Evolutionary conservation across 1,139 yeast genomes (phyloP).

Genomic region (Scheffersomyces insectosa): DNA sequence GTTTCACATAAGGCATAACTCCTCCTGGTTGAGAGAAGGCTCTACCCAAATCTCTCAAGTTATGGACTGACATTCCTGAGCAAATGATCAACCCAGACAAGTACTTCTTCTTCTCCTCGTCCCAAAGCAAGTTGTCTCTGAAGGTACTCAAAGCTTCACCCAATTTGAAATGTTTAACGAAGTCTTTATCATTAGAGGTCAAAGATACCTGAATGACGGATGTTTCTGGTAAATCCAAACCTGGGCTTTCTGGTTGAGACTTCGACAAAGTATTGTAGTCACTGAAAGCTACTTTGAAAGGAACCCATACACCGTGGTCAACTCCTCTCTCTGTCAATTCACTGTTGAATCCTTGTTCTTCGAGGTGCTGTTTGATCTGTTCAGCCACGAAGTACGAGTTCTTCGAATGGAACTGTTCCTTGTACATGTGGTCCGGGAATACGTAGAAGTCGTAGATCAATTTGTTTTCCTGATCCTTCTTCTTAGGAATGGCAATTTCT

Average conservation of each 20-base stretch:
- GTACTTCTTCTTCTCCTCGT: conserved; percentile 23
- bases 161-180: conserved; percentile 50
- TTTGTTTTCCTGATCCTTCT: conserved; percentile 32
- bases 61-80: conserved; percentile 83
- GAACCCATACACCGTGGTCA: conserved; percentile 86
- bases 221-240: conserved; percentile 49
- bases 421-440: conserved; percentile 64
- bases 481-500: conserved; percentile 49
- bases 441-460: conserved; percentile 74
- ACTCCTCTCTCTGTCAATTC: conserved; percentile 56
- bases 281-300: conserved; percentile 70
- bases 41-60: conserved; percentile 53
- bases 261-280: conserved; percentile 29
- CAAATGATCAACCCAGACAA: conserved; percentile 53
- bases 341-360: conserved; percentile 43
- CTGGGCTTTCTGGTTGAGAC: conserved; percentile 21
- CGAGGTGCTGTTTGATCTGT: conserved; percentile 43
- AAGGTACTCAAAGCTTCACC: conserved; percentile 57
- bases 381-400: conserved; percentile 44
- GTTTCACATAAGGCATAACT: conserved; percentile 48
- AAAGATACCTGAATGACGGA: conserved; percentile 61
- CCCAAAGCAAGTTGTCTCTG: conserved; percentile 45
- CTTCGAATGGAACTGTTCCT: conserved; percentile 57
- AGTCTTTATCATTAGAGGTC: conserved; percentile 46
- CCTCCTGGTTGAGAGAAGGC: conserved; percentile 18